Evolutionary conservation across 2,329 filamentous ascomycete genomes (phyloP).

Genomic region (Fusarium tjaetaba): DNA sequence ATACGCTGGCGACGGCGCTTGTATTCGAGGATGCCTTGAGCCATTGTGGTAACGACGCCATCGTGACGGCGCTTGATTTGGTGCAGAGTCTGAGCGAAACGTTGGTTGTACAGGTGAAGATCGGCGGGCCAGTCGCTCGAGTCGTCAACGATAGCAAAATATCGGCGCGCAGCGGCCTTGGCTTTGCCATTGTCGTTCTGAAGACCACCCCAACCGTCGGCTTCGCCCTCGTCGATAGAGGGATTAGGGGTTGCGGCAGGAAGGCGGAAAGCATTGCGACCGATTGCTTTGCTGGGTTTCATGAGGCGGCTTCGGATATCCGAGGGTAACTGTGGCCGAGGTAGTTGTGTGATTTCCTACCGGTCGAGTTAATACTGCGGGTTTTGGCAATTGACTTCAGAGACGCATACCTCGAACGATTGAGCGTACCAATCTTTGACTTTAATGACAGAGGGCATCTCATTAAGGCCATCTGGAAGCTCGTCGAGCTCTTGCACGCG

Average conservation of each 20-base stretch:
- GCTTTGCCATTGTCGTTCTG: conserved; percentile 56
- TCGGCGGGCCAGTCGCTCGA: conserved; percentile 91
- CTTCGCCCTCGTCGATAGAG: conserved; percentile 85
- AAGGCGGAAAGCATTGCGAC: conserved; percentile 72
- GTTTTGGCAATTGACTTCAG: neutral
- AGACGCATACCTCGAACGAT: conserved; percentile 85
- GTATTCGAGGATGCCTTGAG: conserved; percentile 97
- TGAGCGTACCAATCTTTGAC: conserved; percentile 99
- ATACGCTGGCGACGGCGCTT: conserved; percentile 96
- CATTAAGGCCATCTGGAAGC: conserved; percentile 93
- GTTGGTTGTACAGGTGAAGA: conserved; percentile 91
- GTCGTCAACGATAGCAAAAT: conserved; percentile 94
- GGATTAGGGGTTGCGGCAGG: conserved; percentile 90
- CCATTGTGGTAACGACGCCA: conserved; percentile 96
- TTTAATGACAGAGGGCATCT: conserved; percentile 96
- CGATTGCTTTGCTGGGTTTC: conserved; percentile 66
- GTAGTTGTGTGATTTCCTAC: conserved; percentile 90
- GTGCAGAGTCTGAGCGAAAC: conserved; percentile 88
- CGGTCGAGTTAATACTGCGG: conserved; percentile 16
- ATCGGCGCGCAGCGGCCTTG: conserved; percentile 66
- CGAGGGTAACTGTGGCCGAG: conserved; percentile 77
- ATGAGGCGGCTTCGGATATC: conserved; percentile 85
- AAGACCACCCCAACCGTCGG: conserved; percentile 66
- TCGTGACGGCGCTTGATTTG: conserved; percentile 97
- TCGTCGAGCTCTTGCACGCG: conserved; percentile 93